Base-by-base conservation (phyloP, 495 filamentous ascomycete genomes). In the Tuber indicum region DNA sequence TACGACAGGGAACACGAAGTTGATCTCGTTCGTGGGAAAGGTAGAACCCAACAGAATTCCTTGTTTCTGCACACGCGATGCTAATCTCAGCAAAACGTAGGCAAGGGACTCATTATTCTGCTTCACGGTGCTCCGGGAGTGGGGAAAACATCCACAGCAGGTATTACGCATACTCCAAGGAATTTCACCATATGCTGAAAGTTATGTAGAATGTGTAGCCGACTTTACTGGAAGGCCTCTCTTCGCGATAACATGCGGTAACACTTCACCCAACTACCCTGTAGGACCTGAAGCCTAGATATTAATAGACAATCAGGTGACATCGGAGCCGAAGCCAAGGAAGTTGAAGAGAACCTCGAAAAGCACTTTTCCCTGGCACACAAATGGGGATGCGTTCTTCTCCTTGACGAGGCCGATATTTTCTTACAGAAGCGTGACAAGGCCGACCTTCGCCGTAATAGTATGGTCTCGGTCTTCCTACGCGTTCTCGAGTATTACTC, bases 401-500 rank as follows among this genome's bases (percentile, higher is more conserved):
- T 91, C 0, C 80, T 90, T 0, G 89, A 90, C 74, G 88, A 91
- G 82, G 87, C 87, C 1, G 89, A 90, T 71, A 85, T 90, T 1
- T 91, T 90, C 75, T 84, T 91, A 0, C 84, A 86, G n/a, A 80
- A 86, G 75, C 84, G 89, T 17, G 78, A 66, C 0, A 76, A 81
- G 36, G 72, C 66, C 16, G 86, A 89, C 62, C 69, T 89, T 0
- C 41, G 85, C 10, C 83, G 88, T 4, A 90, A 91, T 70, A 86
- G 84, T 16, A 78, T 89, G 0, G 87, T 89, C 0, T 86, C 80
- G 66, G 86, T 89, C 7, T 91, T 91, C 77, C 83, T 91, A 0
- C 85, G 90, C 3, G 84, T 85, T 0, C 84, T 91, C 0, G 90
- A 91, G 73, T 91, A 89, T 79, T 91, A 90, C 75, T 75, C 84